Evolutionary conservation across 1,284 basidiomycete genomes (phyloP).

Genomic region (Uromyces viciae-fabae): DNA sequence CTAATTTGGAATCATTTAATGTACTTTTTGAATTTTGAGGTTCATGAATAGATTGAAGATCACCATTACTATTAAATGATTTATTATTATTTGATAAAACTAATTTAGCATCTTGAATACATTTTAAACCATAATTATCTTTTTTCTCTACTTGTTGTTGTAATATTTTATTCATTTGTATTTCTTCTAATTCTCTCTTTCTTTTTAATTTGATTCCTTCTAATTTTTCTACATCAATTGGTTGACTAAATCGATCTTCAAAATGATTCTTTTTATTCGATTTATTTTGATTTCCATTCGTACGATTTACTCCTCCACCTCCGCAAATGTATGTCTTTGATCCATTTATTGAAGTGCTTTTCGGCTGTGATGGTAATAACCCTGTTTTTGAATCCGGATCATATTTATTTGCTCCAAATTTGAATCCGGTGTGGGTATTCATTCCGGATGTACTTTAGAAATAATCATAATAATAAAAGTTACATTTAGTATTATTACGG

Average conservation of each 20-base stretch:
- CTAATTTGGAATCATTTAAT: too few relatives aligned
- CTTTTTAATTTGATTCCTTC: conserved; percentile 22
- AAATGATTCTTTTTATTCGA: not conserved
- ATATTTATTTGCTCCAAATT: conserved; percentile 8
- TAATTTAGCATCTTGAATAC: conserved; percentile 24
- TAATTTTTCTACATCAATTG: conserved; percentile 24
- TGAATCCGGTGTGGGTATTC: conserved; percentile 24
- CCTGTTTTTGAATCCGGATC: conserved; percentile 35
- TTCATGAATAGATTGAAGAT: not conserved
- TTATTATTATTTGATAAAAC: not conserved
- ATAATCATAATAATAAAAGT: not conserved
- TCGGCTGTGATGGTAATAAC: not conserved
- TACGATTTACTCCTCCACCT: not conserved
- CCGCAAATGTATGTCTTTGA: conserved; percentile 31
- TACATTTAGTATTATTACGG: not conserved
- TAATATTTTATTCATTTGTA: conserved; percentile 18
- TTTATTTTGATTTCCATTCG: too few relatives aligned
- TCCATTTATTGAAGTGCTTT: conserved; percentile 28
- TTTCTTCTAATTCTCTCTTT: conserved; percentile 30
- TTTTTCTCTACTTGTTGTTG: conserved; percentile 8
- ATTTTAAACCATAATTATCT: conserved; percentile 9
- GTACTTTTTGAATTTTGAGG: not conserved
- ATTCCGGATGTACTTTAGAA: conserved; percentile 41
- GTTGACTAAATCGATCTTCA: conserved; percentile 11
- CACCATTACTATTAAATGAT: not conserved